Base-by-base conservation (phyloP, 495 filamentous ascomycete species). In the Terfezia boudieri region DNA sequence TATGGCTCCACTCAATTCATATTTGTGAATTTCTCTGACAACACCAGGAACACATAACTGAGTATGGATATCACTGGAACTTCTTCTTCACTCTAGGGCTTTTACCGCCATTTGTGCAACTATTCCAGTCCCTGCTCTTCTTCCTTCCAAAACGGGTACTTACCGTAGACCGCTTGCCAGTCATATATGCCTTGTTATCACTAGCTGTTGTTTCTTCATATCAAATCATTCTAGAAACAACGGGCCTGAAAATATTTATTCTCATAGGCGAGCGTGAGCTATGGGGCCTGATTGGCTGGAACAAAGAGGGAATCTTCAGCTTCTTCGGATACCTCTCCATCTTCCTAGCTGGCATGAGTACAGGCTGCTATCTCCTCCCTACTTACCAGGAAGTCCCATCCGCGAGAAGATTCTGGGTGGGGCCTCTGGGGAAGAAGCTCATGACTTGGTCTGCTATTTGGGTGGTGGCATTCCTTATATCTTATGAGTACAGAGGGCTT, bases 61-160 rank as follows among this genome's bases (percentile, higher is more conserved):
- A 99, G 60, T 99, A 99, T 61, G 90, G 90, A 36, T 85, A 96
- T 10, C 90, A 99, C 66, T 99, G 90, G 90, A 99, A 99, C 67
- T 99, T 99, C 67, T 99, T 99, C 71, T 96, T 99, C 68, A 99
- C 90, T 0, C 70, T 99, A 10, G 89, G 80, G 4, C 76, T 95
- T 26, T 68, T 99, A 36, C 86, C 88, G 2, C 87, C 87, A 4
- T 90, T 90, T 59, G 78, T 93, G 52, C 88, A 89, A n/a, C 64
- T 94, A 0, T 84, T 90, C 53, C 82, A 88, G 57, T 76, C 80
- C 0, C 64, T 74, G 9, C 12, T 32, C n/a, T 32, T 51, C 23
- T 32, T 32, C n/a, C 49, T 52, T 8, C 53, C 72, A 50, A 69
- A 68, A 37, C 55, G 36, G 50, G 61, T 64, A 4, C 51, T 75